Base-by-base conservation (phyloP, 768 basidiomycete species). In the Dentipellis fragilis region DNA sequence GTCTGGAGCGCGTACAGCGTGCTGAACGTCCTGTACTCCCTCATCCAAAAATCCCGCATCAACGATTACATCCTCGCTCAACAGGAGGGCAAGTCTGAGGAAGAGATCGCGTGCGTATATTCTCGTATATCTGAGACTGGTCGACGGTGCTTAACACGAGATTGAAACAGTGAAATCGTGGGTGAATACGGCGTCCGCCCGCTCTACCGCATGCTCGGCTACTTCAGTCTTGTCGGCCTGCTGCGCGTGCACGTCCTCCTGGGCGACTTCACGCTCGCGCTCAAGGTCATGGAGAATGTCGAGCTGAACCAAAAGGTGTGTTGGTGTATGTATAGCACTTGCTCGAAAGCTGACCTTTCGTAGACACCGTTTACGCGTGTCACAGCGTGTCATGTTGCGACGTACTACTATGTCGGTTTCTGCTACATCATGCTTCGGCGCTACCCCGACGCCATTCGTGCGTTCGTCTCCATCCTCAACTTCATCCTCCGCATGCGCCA, bases 1-100 rank as follows among this genome's bases (percentile, higher is more conserved):
- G 87, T 94, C 56, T 99, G 96, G 96, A 93, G 88, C 64, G 95
- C 93, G 51, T 99, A 99, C 75, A 93, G 89, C 59, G 95, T 98
- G 23, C 79, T 99, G 64, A 98, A 99, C 72, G 95, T 99, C 39
- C 79, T 99, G 23, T 99, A 99, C 75, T 97, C 93, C 17, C 80
- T 99, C 63, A 94, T 99, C 60, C 95, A 98, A 80, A 98, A 98
- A 71, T 91, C 89, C 5, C 85, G 85, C 69, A 89, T 93, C 71
- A 93, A 94, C 70, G 93, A 97, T 68, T 90, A 93, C 71, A 84
- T 99, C 57, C 67, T 75, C 57, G 94, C 95, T 7, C 80, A 85
- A 56, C 82, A 89, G 63, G 77, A 84, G 60, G 89, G 92, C 22
- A 88, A 89, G 69, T 76, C 81, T 9, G 73, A 80, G 0, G 92